These are phyloP conservation scores for Geotrichum australiense DNA, from an alignment of 1,139 yeast species.

Conservation along the genomic window DNA sequence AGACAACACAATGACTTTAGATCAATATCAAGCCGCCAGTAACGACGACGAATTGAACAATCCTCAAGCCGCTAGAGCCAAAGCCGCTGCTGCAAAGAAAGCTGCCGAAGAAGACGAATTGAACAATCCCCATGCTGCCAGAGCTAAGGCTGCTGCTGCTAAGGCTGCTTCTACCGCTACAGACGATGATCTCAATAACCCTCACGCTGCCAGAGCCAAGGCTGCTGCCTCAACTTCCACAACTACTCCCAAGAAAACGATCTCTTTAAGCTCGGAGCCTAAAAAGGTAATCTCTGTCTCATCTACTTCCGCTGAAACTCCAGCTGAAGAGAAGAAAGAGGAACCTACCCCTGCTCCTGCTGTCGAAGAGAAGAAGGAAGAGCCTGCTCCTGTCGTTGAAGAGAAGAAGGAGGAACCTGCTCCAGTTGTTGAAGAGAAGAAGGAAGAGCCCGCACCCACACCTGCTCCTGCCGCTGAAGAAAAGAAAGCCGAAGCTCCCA, in stretches of 20 bases:
- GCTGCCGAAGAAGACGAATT: conserved; percentile 34
- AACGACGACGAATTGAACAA: conserved; percentile 36
- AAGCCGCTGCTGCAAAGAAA: conserved; percentile 25
- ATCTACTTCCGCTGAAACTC: conserved; percentile 3
- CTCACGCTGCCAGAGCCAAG: conserved; percentile 30
- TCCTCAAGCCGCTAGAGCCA: conserved; percentile 30
- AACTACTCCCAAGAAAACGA: conserved; percentile 19
- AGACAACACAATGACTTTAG: conserved; percentile 68
- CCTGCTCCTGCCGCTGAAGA: conserved; percentile 26
- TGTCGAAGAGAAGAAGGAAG: background rate
- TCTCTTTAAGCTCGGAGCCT: conserved; percentile 19
- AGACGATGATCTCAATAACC: conserved; percentile 29
- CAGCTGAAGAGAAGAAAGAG: conserved; percentile 9
- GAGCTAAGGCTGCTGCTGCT: conserved; percentile 28
- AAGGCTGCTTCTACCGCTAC: too few species aligned
- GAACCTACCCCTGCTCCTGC: conserved; percentile 1
- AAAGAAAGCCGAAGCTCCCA: conserved; percentile 42
- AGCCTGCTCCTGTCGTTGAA: background rate
- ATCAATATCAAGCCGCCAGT: conserved; percentile 70
- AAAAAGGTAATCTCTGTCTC: conserved; percentile 20
- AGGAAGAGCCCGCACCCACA: conserved; percentile 20
- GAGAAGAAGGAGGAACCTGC: conserved; percentile 9
- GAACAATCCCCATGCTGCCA: conserved; percentile 30
- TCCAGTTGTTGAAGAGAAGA: conserved; percentile 8
- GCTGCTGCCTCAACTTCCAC: conserved; percentile 29